A percentile compares a stretch with the other conserved stretches of the same genome.
Evolutionary conservation across 106 monocot species (phyloP).

Genomic region (Dioscorea alata): DNA sequence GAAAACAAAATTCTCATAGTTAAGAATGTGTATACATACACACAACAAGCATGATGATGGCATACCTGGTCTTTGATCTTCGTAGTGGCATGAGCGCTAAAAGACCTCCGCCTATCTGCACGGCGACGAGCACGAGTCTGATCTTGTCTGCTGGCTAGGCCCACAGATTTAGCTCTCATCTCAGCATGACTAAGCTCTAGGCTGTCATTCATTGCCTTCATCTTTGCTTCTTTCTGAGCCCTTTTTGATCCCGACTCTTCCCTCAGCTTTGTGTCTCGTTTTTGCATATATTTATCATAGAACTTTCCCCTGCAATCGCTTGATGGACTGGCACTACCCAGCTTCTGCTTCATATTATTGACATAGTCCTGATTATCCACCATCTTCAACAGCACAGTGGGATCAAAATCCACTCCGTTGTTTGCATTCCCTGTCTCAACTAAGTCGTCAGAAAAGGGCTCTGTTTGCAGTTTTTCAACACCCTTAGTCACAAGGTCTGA

Average conservation of each 20-base stretch:
- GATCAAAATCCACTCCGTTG: constrained; percentile 12
- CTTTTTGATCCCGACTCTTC: constrained; percentile 40
- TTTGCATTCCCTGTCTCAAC: neutral
- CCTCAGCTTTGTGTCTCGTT: constrained; percentile 36
- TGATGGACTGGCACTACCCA: constrained; percentile 1
- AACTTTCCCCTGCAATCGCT: constrained; percentile 29
- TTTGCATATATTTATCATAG: constrained; percentile 41
- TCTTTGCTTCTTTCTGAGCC: constrained; percentile 30
- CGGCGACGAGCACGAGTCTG: constrained; percentile 9
- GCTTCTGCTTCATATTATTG: constrained; percentile 10
- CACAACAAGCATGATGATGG: neutral
- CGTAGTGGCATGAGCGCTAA: constrained; percentile 22
- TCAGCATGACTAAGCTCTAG: constrained; percentile 32
- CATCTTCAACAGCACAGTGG: constrained; percentile 12
- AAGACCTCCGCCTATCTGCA: constrained; percentile 37
- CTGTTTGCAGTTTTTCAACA: constrained; percentile 17
- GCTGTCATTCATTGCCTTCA: constrained; percentile 43
- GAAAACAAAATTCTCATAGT: too few species aligned
- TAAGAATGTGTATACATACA: too few species aligned
- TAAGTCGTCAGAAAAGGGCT: neutral
- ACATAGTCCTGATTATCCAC: constrained; percentile 16
- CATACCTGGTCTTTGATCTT: constrained; percentile 40
- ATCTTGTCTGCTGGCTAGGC: constrained; percentile 13
- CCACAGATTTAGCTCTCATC: constrained; percentile 26
- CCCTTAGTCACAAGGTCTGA: constrained; percentile 6